Conservation (phyloP, 768 basidiomycete species). For the Collybia sordida region DNA sequence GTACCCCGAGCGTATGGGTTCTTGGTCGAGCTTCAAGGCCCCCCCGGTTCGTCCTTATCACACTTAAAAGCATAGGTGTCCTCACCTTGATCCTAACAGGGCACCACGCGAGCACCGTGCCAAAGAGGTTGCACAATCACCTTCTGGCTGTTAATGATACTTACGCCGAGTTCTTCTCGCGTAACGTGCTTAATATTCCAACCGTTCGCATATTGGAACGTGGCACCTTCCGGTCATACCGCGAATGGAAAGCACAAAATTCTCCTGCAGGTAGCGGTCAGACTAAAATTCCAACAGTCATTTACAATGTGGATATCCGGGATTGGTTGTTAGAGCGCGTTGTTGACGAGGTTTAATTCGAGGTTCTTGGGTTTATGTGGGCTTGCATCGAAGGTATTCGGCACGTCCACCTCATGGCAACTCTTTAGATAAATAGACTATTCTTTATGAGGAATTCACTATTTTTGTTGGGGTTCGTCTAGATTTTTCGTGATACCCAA, state of each 20-base stretch:
- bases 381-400: no score
- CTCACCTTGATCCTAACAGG: neutral
- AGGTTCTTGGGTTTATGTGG: neutral
- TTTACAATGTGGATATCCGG: constrained; percentile 1
- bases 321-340: constrained; percentile 10
- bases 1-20: constrained; percentile 6
- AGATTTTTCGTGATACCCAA: no score
- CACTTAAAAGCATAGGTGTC: neutral
- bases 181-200: neutral
- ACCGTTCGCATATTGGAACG: constrained; percentile 11
- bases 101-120: constrained; percentile 2
- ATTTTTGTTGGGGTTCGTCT: no score
- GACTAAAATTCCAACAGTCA: constrained; percentile 10
- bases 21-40: constrained; percentile 7
- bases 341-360: constrained; percentile 5
- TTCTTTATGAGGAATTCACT: no score
- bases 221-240: constrained; percentile 13
- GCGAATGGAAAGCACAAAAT: constrained; percentile 9
- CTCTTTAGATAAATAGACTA: no score
- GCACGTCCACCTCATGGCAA: no score
- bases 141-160: constrained; percentile 4
- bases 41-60: neutral
- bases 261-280: constrained; percentile 8
- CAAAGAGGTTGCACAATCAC: constrained; percentile 2
- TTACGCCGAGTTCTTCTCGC: neutral